phyloP scores from a whole-genome alignment of 1,284 basidiomycete species.

The Ceratobasidium sp. region DNA sequence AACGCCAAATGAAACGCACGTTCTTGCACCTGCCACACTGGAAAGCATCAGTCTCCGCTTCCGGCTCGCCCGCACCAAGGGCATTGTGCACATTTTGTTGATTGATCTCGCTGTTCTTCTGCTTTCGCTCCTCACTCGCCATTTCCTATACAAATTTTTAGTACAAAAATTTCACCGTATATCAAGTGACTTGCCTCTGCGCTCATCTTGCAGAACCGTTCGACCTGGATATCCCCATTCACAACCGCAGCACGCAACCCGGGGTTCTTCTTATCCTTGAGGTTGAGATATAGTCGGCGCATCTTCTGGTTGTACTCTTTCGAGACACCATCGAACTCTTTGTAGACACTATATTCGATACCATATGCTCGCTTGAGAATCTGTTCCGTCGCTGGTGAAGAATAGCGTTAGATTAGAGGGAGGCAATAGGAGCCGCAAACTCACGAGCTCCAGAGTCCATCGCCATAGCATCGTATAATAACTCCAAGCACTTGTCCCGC shows the following conservation, averaged over 20 bases:
- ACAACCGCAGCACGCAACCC: constrained; percentile 86
- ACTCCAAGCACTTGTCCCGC: constrained; percentile 88
- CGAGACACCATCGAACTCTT: constrained; percentile 64
- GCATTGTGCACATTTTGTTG: constrained; percentile 93
- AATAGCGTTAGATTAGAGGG: not conserved
- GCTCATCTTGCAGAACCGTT: constrained; percentile 83
- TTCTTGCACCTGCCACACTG: constrained; percentile 95
- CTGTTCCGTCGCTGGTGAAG: constrained; percentile 68
- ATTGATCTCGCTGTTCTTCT: constrained; percentile 83
- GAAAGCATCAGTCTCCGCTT: constrained; percentile 98
- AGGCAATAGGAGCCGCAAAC: constrained; percentile 57
- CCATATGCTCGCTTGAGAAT: constrained; percentile 70
- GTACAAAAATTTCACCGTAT: not conserved
- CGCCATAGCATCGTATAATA: constrained; percentile 92
- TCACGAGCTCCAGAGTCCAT: constrained; percentile 86
- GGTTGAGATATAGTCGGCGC: constrained; percentile 89
- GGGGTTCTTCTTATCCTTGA: constrained; percentile 97
- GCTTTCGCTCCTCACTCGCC: constrained; percentile 92
- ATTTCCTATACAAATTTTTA: constrained; percentile 75
- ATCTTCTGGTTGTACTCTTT: constrained; percentile 83
- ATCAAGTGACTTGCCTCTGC: constrained; percentile 70
- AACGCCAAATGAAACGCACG: constrained; percentile 57
- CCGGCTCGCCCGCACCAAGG: constrained; percentile 87
- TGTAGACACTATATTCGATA: constrained; percentile 71
- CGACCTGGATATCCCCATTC: constrained; percentile 78